These are phyloP conservation scores for Solanum rostratum DNA, from an alignment of 257 asterid genomes.

Conservation along the genomic window DNA sequence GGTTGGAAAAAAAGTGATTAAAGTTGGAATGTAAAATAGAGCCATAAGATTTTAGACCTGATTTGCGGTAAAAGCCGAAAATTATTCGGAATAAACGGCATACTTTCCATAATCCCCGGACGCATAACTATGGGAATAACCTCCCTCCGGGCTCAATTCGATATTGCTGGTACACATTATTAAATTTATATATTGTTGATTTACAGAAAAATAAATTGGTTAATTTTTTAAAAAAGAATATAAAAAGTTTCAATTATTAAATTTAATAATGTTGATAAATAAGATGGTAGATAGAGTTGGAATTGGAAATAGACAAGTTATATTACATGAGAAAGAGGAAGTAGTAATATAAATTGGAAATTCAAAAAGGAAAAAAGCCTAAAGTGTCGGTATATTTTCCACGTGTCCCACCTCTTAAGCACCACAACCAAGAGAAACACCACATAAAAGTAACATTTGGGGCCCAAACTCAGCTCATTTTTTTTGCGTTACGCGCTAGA, in stretches of 20 bases:
- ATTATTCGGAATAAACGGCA: background rate
- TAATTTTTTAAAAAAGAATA: no score
- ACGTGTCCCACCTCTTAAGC: background rate
- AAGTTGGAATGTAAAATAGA: background rate
- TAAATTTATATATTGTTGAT: no score
- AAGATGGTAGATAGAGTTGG: no score
- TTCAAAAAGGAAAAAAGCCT: background rate
- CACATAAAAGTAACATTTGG: background rate
- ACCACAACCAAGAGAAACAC: background rate
- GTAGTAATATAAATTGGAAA: background rate
- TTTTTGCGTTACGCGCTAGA: background rate
- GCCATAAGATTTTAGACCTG: background rate
- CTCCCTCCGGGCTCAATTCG: no score
- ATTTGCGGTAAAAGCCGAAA: background rate
- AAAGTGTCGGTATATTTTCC: background rate
- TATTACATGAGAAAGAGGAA: background rate
- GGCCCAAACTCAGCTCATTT: background rate
- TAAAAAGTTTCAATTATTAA: no score
- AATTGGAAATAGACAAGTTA: no score
- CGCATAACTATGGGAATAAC: background rate
- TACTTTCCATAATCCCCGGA: background rate
- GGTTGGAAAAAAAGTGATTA: background rate
- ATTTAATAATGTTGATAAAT: no score
- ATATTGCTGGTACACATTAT: background rate
- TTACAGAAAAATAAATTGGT: no score